phyloP scores from a whole-genome alignment of 1,284 basidiomycete species.

The Mixia osmundae region DNA sequence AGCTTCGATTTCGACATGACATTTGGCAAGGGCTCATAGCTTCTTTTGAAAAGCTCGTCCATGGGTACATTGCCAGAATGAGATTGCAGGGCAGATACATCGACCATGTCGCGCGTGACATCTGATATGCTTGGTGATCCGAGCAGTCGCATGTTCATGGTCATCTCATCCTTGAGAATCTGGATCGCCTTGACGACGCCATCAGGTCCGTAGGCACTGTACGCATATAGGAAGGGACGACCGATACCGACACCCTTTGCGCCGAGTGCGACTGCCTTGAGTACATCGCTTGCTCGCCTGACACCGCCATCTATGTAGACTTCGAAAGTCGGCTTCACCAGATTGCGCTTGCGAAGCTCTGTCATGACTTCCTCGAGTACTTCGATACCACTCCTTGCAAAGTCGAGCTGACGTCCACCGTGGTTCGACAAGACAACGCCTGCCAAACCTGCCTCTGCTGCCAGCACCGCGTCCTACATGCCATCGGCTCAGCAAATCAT shows the following conservation, averaged over 20 bases:
- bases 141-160: slow-evolving; percentile 52
- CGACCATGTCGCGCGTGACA: slow-evolving; percentile 60
- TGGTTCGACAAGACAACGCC: slow-evolving; percentile 74
- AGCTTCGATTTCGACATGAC: too few relatives aligned
- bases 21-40: too few relatives aligned
- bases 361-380: slow-evolving; percentile 65
- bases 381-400: slow-evolving; percentile 70
- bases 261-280: slow-evolving; percentile 72
- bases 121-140: slow-evolving; percentile 57
- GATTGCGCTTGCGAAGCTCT: slow-evolving; percentile 39
- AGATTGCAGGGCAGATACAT: background rate
- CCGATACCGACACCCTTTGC: slow-evolving; percentile 61
- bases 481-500: too few relatives aligned
- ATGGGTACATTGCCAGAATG: background rate
- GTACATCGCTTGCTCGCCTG: slow-evolving; percentile 60
- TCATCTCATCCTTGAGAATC: slow-evolving; percentile 55
- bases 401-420: slow-evolving; percentile 65
- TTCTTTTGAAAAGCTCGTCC: slow-evolving; percentile 4
- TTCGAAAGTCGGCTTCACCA: slow-evolving; percentile 43
- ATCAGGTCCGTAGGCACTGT: slow-evolving; percentile 62
- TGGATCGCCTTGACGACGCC: slow-evolving; percentile 23
- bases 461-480: slow-evolving; percentile 65
- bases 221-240: slow-evolving; percentile 33
- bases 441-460: slow-evolving; percentile 55
- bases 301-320: slow-evolving; percentile 84